Base-by-base conservation (phyloP, 2,329 filamentous ascomycete species). In the Trichoderma harzianum region DNA sequence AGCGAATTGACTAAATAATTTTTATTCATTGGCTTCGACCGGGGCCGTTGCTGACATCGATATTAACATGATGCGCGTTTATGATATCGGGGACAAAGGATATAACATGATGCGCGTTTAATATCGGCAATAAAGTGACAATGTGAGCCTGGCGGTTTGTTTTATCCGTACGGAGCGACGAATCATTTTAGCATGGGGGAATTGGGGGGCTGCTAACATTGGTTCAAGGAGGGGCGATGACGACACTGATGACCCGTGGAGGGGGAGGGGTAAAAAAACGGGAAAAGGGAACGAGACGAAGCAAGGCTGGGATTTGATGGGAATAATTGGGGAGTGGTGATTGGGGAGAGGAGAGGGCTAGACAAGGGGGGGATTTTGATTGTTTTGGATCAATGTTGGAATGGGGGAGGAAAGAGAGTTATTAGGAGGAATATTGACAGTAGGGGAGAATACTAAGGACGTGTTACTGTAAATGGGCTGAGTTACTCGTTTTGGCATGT, bases 171-270 rank as follows among this genome's bases (percentile, higher is more conserved):
- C 5, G 21, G 11, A 57, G 53, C 53, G 53, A 57, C 53, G 53
- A 57, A 57, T 18, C 53, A 21, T 28, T 28, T 30, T 57, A 28
- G 53, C 53, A 53, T 24, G 47, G 47, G 47, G 21, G 39, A 43
- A n/a, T 43, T 53, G 47, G 47, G 11, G 47, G 47, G 21, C 21
- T 24, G 21, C 47, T 53, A 53, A 53, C 47, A 53, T 53, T 53
- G 47, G 47, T 53, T 53, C 47, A 32, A 60, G 61, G 69, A 71
- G 66, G 66, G 66, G 66, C 66, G 60, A 69, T 69, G 66, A 69
- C 66, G 66, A 69, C 66, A 69, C 57, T n/a, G 64, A 28, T 61
- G 66, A 39, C 51, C 53, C n/a, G 65, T 32, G 47, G 53, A 68
- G 65, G 65, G 53, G 65, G 65, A 43, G 65, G 65, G 53, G 65